Conservation (phyloP, 2,329 filamentous ascomycete genomes). For the Raffaelea ambrosiae region DNA sequence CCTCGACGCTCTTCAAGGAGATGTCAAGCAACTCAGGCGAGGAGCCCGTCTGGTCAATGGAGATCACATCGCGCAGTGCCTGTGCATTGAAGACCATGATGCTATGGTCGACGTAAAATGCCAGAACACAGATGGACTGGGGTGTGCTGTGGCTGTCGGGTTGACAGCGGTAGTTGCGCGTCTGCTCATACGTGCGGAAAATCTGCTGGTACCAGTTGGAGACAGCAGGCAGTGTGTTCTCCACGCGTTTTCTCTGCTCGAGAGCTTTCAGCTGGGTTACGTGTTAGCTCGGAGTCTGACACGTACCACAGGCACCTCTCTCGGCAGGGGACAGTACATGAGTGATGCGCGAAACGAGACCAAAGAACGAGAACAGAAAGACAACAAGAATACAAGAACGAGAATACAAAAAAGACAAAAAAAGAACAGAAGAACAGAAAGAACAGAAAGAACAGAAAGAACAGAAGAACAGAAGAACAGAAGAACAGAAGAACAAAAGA, state of each 20-base stretch:
- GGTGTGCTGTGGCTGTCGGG: conserved; percentile 3
- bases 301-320: too few relatives aligned
- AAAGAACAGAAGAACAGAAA: neutral
- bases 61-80: conserved; percentile 15
- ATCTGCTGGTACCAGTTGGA: conserved; percentile 14
- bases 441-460: too few relatives aligned
- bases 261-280: conserved; percentile 7
- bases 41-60: conserved; percentile 10
- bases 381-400: neutral
- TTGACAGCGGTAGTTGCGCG: conserved; percentile 9
- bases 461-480: too few relatives aligned
- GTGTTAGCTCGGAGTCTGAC: neutral
- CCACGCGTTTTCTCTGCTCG: conserved; percentile 11
- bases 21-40: conserved; percentile 11
- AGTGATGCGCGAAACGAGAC: too few relatives aligned
- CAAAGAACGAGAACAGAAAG: neutral
- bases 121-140: conserved; percentile 11
- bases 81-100: conserved; percentile 18
- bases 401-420: neutral
- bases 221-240: conserved; percentile 12
- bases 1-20: conserved; percentile 10
- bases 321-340: too few relatives aligned
- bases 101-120: conserved; percentile 18
- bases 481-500: too few relatives aligned
- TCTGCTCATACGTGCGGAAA: conserved; percentile 11